phyloP scores from a whole-genome alignment of 768 basidiomycete species.

The Glaciozyma antarctica region DNA sequence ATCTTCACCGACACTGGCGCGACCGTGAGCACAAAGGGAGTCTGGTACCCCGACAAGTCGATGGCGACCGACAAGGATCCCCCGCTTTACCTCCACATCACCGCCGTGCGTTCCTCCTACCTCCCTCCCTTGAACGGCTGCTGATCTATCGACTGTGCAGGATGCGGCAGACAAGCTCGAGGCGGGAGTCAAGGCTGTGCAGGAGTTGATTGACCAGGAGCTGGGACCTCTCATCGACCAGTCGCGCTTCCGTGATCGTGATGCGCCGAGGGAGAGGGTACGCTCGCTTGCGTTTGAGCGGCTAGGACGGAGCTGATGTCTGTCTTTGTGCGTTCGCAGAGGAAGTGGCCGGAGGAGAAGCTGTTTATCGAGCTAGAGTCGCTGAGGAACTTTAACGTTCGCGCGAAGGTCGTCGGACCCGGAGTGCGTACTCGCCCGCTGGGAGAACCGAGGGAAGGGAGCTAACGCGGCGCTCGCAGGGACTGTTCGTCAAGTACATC shows the following conservation, averaged over 20 bases:
- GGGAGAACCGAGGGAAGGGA: background rate
- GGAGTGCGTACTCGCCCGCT: slow-evolving; percentile 48
- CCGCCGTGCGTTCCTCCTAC: slow-evolving; percentile 44
- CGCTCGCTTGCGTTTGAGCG: background rate
- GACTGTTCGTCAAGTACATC: slow-evolving; percentile 96
- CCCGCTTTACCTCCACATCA: slow-evolving; percentile 85
- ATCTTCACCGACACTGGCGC: slow-evolving; percentile 88
- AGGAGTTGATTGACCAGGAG: slow-evolving; percentile 42
- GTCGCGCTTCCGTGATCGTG: slow-evolving; percentile 43
- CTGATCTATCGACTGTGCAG: background rate
- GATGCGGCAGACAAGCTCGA: slow-evolving; percentile 40
- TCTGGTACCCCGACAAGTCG: slow-evolving; percentile 87
- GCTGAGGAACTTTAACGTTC: slow-evolving; percentile 91
- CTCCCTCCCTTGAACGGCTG: no score
- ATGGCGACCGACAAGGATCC: slow-evolving; percentile 89
- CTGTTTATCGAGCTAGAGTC: slow-evolving; percentile 77
- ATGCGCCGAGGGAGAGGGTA: slow-evolving; percentile 28
- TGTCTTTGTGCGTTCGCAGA: slow-evolving; percentile 41
- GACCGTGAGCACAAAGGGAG: slow-evolving; percentile 81
- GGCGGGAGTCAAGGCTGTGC: slow-evolving; percentile 40
- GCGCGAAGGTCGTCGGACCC: slow-evolving; percentile 95
- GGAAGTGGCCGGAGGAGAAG: slow-evolving; percentile 98
- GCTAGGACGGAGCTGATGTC: no score
- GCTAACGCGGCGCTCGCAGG: slow-evolving; percentile 45
- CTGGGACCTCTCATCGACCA: slow-evolving; percentile 42